Evolutionary conservation across 495 filamentous ascomycete genomes (phyloP), one percentile per base, ranked within the genome.

Genomic region (Tuber melanosporum): DNA sequence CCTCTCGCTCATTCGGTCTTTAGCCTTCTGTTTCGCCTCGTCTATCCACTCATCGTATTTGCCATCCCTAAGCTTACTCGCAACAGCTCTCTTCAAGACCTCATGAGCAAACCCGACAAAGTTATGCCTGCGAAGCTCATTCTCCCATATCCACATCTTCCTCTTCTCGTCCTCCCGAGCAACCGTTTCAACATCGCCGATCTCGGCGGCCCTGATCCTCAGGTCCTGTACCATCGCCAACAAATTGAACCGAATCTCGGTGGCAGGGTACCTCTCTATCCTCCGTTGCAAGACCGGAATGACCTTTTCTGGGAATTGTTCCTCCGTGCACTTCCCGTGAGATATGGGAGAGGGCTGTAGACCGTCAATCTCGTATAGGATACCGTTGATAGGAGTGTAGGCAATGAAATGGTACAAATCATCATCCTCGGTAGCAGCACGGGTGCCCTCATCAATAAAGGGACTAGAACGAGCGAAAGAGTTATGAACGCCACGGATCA

Each of bases 351-450:
- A 90, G 2, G 94, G 94, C 85, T 97, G 94, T 74, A 99, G 86
- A 45, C 95, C 95, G 84, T 99, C 95, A 72, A 99, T 88, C 85
- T 99, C 95, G 87, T 97, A 99, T 73, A 99, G 87, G 3, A 85
- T 88, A 73, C 90, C 90, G 84, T 92, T 88, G 62, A 97, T 87
- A 45, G 91, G 87, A 70, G 93, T 95, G 84, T 99, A 99, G 32
- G 95, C 95, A 82, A 98, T 93, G 86, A 99, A 99, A 85, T 99
- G 96, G 85, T 95, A 99, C 26, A 95, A 92, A 81, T 99, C 95
- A 81, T 93, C 92, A 73, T 88, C 87, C 10, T 89, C 87, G 17
- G 86, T 85, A 39, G 87, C 88, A 6, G 86, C 84, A 1, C 91
- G 90, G 74, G 89, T 88, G 76, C 91, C 93, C 86, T 98, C 95